phyloP scores from a whole-genome alignment of 1,284 basidiomycete species.

The Singerocomus rubriflavus region DNA sequence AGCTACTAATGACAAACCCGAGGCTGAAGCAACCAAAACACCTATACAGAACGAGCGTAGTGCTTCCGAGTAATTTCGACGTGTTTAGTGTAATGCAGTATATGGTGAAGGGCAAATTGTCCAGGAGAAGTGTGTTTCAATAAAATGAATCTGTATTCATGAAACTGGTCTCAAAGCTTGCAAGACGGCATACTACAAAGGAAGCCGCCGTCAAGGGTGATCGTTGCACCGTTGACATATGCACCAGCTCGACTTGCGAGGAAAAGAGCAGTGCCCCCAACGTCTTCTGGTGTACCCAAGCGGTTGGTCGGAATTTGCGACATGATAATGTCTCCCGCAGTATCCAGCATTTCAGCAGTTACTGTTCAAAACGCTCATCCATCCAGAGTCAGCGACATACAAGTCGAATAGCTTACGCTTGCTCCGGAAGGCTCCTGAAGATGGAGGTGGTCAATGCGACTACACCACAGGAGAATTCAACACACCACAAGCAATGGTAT shows the following conservation, averaged over 20 bases:
- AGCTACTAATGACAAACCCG: not conserved
- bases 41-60: slow-evolving; percentile 3
- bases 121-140: not conserved
- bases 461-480: slow-evolving; percentile 14
- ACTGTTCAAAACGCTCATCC: slow-evolving; percentile 36
- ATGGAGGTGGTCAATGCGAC: not conserved
- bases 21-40: not conserved
- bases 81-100: not conserved
- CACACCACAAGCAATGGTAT: slow-evolving; percentile 65
- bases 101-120: slow-evolving; percentile 2
- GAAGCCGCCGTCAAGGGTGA: slow-evolving; percentile 58
- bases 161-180: slow-evolving; percentile 21
- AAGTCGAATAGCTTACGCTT: slow-evolving; percentile 39
- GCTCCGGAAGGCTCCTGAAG: slow-evolving; percentile 46
- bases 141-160: not conserved
- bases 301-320: slow-evolving; percentile 48
- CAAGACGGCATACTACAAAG: slow-evolving; percentile 34
- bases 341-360: slow-evolving; percentile 58
- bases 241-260: slow-evolving; percentile 57
- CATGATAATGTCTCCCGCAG: slow-evolving; percentile 46
- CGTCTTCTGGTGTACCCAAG: slow-evolving; percentile 62
- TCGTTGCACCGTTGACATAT: slow-evolving; percentile 63
- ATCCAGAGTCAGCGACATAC: not conserved
- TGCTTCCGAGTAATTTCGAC: slow-evolving; percentile 1
- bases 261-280: slow-evolving; percentile 61